These are phyloP conservation scores for Phaeoacremonium minimum DNA, from an alignment of 2,329 filamentous ascomycete species.

Conservation along the genomic window DNA sequence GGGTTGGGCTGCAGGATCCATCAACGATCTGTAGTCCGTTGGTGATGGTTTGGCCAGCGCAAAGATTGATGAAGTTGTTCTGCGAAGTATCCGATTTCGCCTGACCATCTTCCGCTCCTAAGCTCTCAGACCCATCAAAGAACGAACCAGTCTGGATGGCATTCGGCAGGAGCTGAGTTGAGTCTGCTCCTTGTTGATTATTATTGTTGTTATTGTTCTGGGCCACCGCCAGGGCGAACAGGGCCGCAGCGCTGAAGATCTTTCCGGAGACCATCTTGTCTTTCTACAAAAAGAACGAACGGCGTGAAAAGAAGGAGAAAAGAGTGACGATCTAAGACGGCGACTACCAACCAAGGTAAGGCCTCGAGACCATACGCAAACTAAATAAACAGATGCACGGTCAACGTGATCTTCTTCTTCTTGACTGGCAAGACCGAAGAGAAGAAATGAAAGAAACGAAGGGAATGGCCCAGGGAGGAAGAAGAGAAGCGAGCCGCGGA, in stretches of 20 bases:
- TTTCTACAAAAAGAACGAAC: conserved; percentile 1
- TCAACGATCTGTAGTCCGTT: conserved; percentile 53
- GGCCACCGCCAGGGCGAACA: conserved; percentile 18
- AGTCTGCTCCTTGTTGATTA: conserved; percentile 12
- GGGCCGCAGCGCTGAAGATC: conserved; percentile 19
- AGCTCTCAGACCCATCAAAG: conserved; percentile 23
- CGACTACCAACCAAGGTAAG: conserved; percentile 7
- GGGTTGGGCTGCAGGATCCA: conserved; percentile 62
- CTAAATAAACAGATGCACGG: conserved; percentile 20
- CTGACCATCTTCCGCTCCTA: conserved; percentile 15
- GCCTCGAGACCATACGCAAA: no score
- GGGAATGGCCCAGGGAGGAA: conserved; percentile 8
- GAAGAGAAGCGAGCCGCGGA: conserved; percentile 4
- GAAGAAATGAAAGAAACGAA: conserved; percentile 10
- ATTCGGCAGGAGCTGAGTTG: conserved; percentile 15
- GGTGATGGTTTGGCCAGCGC: conserved; percentile 47
- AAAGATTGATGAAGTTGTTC: conserved; percentile 63
- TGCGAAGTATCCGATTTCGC: conserved; percentile 10
- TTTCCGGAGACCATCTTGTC: conserved; percentile 20
- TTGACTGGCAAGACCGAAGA: conserved; percentile 18
- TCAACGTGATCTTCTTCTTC: conserved; percentile 25
- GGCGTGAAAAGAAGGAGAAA: conserved; percentile 9
- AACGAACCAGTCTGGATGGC: conserved; percentile 28
- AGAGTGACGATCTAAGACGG: conserved; percentile 7
- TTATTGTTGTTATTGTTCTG: conserved; percentile 12